phyloP scores from a whole-genome alignment of 345 rosid species.

The Citrus mangshanensis region DNA sequence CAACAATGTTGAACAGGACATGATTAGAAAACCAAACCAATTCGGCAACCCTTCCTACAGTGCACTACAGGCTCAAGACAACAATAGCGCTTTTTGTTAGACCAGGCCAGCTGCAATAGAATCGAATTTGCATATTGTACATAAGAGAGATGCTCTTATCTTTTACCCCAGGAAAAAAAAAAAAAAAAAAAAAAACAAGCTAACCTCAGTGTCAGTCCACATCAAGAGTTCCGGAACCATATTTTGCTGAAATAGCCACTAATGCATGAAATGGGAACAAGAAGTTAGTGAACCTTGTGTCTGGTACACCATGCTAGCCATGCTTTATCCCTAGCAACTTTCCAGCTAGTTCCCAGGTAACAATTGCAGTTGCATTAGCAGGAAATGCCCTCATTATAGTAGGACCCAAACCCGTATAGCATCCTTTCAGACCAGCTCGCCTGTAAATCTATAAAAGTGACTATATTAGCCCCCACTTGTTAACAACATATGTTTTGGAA shows the following conservation, averaged over 20 bases:
- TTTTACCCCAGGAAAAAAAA: background rate
- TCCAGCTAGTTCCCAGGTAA: constrained; percentile 90
- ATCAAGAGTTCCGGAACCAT: background rate
- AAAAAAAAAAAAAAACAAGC: constrained; percentile 8
- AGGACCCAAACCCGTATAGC: constrained; percentile 86
- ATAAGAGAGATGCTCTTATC: background rate
- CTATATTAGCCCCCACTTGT: constrained; percentile 3
- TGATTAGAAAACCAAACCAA: background rate
- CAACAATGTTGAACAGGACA: background rate
- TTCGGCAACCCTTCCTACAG: constrained; percentile 4
- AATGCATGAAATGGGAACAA: constrained; percentile 13
- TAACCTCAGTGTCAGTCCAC: background rate
- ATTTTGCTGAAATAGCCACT: background rate
- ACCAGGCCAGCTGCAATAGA: background rate
- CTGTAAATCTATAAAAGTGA: constrained; percentile 53
- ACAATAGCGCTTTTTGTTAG: background rate
- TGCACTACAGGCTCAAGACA: background rate
- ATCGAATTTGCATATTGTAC: background rate
- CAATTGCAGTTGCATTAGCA: constrained; percentile 96
- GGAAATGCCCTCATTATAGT: constrained; percentile 88
- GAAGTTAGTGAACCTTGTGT: constrained; percentile 1
- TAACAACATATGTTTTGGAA: background rate
- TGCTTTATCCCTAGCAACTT: constrained; percentile 66
- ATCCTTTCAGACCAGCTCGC: constrained; percentile 80
- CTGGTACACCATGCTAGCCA: constrained; percentile 24